phyloP scores from a whole-genome alignment of 2,329 filamentous ascomycete genomes.

The Beauveria scarabaeidicola region DNA sequence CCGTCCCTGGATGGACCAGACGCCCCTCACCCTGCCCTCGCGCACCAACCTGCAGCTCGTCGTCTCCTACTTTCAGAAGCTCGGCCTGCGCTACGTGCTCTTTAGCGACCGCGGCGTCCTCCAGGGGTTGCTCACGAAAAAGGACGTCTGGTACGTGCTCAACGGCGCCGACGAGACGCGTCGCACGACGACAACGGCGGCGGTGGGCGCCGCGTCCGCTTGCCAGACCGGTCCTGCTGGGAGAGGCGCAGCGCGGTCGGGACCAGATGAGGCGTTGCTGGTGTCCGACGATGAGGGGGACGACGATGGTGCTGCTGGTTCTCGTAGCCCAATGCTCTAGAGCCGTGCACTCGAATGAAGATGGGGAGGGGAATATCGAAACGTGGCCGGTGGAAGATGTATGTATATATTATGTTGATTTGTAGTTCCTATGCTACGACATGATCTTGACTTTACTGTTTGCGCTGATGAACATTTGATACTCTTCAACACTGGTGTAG shows the following conservation, averaged over 20 bases:
- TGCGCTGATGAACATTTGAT: not conserved
- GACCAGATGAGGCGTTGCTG: constrained; percentile 34
- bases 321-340: constrained; percentile 7
- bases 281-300: constrained; percentile 27
- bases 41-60: constrained; percentile 73
- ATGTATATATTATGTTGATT: not conserved
- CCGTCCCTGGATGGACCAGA: constrained; percentile 97
- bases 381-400: not conserved
- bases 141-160: constrained; percentile 91
- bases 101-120: constrained; percentile 76
- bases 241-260: constrained; percentile 27
- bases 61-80: constrained; percentile 86
- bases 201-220: constrained; percentile 26
- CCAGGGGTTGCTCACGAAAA: constrained; percentile 86
- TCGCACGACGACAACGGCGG: constrained; percentile 22
- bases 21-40: constrained; percentile 79
- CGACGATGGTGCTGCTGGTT: constrained; percentile 10
- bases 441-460: not conserved
- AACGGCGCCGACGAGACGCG: constrained; percentile 64
- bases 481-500: not conserved
- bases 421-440: not conserved
- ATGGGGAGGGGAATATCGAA: not conserved
- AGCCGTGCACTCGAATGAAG: not conserved
- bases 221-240: not conserved
- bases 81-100: constrained; percentile 83